Evolutionary conservation across 2,329 filamentous ascomycete species (phyloP).

Genomic region (Fusarium sp.): DNA sequence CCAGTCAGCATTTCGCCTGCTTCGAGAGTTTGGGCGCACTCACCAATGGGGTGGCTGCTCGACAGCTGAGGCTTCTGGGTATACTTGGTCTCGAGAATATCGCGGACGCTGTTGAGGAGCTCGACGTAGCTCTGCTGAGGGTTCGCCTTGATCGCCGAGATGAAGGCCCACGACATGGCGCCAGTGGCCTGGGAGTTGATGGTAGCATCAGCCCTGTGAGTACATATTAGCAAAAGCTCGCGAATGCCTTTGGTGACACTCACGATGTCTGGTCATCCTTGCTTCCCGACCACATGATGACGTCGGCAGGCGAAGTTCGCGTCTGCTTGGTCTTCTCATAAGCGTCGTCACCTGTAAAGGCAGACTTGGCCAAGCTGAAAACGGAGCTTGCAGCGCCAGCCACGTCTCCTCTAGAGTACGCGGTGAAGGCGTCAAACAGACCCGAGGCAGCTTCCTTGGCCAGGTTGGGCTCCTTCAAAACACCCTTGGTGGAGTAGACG

Average conservation of each 20-base stretch:
- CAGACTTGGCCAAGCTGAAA: constrained; percentile 90
- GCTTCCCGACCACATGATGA: constrained; percentile 97
- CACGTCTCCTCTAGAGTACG: constrained; percentile 87
- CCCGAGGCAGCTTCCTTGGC: constrained; percentile 83
- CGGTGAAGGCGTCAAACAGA: constrained; percentile 77
- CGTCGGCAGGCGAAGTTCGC: constrained; percentile 93
- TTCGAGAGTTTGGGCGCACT: constrained; percentile 49
- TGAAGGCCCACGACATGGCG: constrained; percentile 98
- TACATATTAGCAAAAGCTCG: constrained; percentile 33
- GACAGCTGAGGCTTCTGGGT: constrained; percentile 95
- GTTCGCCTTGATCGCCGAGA: constrained; percentile 89
- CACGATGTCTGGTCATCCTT: constrained; percentile 93
- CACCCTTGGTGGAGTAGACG: constrained; percentile 83
- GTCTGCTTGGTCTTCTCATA: constrained; percentile 86
- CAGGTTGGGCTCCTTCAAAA: constrained; percentile 84
- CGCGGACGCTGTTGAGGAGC: constrained; percentile 93
- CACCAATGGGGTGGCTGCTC: constrained; percentile 95
- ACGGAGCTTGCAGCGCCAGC: constrained; percentile 82
- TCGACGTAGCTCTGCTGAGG: constrained; percentile 97
- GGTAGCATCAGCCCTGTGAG: constrained; percentile 82
- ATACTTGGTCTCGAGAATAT: constrained; percentile 88
- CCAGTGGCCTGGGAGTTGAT: constrained; percentile 92
- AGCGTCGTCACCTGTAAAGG: constrained; percentile 80
- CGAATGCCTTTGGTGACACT: constrained; percentile 36
- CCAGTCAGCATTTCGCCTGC: constrained; percentile 17